phyloP scores from a whole-genome alignment of 495 filamentous ascomycete genomes.

The Ramalina peruviana region DNA sequence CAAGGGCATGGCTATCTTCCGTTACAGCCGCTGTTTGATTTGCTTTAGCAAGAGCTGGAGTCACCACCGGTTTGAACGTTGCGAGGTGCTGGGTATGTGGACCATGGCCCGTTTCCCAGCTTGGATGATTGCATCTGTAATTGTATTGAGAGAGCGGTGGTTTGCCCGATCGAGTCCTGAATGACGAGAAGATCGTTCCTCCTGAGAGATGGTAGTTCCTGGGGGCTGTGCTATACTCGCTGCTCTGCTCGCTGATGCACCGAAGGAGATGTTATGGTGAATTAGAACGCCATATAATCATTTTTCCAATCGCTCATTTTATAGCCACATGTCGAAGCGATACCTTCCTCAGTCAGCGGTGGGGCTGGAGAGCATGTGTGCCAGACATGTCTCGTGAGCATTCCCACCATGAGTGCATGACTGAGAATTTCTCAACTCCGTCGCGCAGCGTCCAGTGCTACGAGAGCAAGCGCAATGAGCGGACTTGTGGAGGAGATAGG shows the following conservation, averaged over 20 bases:
- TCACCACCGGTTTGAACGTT: too few relatives aligned
- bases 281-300: too few relatives aligned
- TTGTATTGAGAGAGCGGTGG: too few relatives aligned
- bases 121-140: too few relatives aligned
- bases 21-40: too few relatives aligned
- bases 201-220: neutral
- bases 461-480: slow-evolving; percentile 19
- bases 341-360: slow-evolving; percentile 6
- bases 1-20: too few relatives aligned
- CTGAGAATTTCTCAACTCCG: slow-evolving; percentile 35
- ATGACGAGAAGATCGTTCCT: too few relatives aligned
- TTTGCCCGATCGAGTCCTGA: too few relatives aligned
- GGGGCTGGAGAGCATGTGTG: slow-evolving; percentile 16
- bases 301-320: too few relatives aligned
- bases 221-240: slow-evolving; percentile 12
- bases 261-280: neutral
- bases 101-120: too few relatives aligned
- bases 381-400: slow-evolving; percentile 16
- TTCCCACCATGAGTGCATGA: slow-evolving; percentile 23
- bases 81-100: too few relatives aligned
- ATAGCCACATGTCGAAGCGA: neutral
- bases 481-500: slow-evolving; percentile 25
- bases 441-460: slow-evolving; percentile 24
- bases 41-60: too few relatives aligned
- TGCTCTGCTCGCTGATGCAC: slow-evolving; percentile 22